Percentiles rank a stretch among this genome's conserved stretches.
These are phyloP conservation scores for Gossypium trilobum DNA, from an alignment of 441 rosid genomes.

Conservation along the genomic window DNA sequence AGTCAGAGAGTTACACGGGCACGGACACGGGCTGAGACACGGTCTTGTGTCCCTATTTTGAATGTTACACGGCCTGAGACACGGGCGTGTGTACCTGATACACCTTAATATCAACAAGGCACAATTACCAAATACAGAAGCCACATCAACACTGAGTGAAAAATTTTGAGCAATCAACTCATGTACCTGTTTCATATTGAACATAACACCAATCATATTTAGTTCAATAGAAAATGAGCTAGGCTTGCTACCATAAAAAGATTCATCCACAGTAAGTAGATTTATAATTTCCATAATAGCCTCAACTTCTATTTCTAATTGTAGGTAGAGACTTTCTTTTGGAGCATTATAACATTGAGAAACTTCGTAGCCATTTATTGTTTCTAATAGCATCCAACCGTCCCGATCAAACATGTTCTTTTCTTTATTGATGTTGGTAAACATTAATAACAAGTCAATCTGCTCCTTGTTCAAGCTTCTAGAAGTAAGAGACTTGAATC, in stretches of 20 bases:
- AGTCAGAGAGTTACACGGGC: too few relatives aligned
- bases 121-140: neutral
- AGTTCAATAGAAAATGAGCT: neutral
- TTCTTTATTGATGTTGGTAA: neutral
- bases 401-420: neutral
- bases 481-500: neutral
- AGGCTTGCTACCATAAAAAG: constrained; percentile 5
- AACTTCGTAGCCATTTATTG: neutral
- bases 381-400: neutral
- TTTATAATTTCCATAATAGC: neutral
- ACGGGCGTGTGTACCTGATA: neutral
- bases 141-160: neutral
- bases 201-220: neutral
- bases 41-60: too few relatives aligned
- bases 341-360: neutral
- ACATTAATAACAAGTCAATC: neutral
- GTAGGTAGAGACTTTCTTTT: neutral
- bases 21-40: too few relatives aligned
- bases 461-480: constrained; percentile 1
- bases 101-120: neutral
- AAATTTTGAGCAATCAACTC: neutral
- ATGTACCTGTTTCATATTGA: neutral
- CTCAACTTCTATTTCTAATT: neutral
- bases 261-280: neutral
- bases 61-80: too few relatives aligned